Evolutionary conservation across 139 green algal genomes (phyloP), one percentile per base, ranked within the genome.

Genomic region (Pycnococcus provasolii): DNA sequence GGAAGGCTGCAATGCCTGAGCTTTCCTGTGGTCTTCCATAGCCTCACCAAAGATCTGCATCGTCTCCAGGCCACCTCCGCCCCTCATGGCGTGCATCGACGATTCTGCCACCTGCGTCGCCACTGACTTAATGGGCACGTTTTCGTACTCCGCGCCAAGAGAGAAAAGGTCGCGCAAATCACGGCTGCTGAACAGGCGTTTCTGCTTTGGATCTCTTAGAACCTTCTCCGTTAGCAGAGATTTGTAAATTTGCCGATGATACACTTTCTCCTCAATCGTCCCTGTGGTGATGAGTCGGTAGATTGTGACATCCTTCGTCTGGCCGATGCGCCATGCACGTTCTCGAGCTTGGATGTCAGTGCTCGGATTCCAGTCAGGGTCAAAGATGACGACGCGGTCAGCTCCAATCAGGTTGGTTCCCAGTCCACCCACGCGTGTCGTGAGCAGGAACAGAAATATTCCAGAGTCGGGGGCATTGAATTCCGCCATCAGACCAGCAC

Each of bases 301-400:
- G 15, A 99, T 80, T 26, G 83, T 91, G 52, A 98, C 92, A 42
- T 91, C 79, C 2, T 83, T 80, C 57, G 67, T 81, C 85, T 99
- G 93, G 0, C 93, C 93, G 42, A 99, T 94, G 60, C 93, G 83
- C 91, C 91, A 99, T 26, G 93, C 89, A 3, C 93, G 80, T 83
- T 99, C 93, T 15, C 90, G 75, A 4, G 92, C 93, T 72, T 94
- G 88, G 44, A 87, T 78, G 71, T 95, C 89, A 7, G 87, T 95
- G 44, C 80, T 82, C 0, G 91, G 92, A 78, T 98, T 98, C 93
- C 93, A 99, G 80, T 99, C 92, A 47, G 93, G 91, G 79, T 99
- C 93, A 75, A 89, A 96, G 44, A 99, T 77, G 58, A 97, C 51
- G 45, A 97, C 89, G 2, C 93, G 80, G 73, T 96, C 79, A n/a